Conservation (phyloP, 345 rosid species). For the Lepidium africanum region DNA sequence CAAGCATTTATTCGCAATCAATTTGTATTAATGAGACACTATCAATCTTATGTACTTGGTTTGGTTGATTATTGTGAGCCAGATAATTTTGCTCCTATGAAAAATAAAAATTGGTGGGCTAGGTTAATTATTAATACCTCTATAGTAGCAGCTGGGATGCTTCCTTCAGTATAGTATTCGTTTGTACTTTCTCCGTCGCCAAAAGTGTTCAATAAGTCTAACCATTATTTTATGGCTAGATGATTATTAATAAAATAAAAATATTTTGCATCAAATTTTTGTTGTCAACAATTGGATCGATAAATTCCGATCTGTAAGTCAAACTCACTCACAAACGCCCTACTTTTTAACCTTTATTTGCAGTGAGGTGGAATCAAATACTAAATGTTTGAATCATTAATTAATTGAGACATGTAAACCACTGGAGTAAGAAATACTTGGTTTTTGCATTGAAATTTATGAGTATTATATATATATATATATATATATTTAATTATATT, state of each 20-base stretch:
- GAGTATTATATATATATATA: no score
- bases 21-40: neutral
- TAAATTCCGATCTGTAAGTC: no score
- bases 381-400: no score
- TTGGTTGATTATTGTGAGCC: neutral
- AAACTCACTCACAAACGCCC: no score
- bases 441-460: no score
- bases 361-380: no score
- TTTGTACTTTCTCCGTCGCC: neutral
- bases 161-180: neutral
- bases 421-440: no score
- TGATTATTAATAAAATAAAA: neutral
- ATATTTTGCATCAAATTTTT: no score
- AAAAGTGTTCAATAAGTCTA: neutral
- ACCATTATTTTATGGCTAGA: neutral
- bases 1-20: neutral
- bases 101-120: neutral
- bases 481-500: no score
- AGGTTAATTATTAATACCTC: neutral
- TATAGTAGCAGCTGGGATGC: neutral
- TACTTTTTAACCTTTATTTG: no score
- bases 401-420: no score
- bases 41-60: slow-evolving; percentile 2
- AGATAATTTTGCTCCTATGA: neutral
- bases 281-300: no score